Conservation (phyloP, 148 eudicot genomes). For the Beta vulgaris region DNA sequence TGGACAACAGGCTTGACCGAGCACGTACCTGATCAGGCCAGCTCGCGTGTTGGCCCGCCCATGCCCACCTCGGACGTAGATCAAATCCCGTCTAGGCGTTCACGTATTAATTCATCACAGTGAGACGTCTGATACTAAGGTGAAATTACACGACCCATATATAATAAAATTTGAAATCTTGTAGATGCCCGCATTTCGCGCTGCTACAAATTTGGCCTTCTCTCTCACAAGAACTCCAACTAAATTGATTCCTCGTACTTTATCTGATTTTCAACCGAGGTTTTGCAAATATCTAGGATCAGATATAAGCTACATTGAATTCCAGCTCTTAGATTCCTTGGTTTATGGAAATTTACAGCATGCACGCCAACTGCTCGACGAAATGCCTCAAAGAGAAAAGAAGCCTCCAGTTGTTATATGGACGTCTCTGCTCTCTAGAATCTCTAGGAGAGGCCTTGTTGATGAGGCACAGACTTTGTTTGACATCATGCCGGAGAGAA, state of each 20-base stretch:
- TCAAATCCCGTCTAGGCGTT: too few relatives aligned
- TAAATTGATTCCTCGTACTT: not conserved
- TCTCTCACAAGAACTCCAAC: not conserved
- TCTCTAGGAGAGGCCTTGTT: slow-evolving; percentile 29
- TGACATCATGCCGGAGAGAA: slow-evolving; percentile 37
- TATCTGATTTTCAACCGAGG: not conserved
- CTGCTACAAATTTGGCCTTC: not conserved
- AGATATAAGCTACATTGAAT: slow-evolving; percentile 21
- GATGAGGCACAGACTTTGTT: slow-evolving; percentile 34
- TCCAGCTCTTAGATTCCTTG: slow-evolving; percentile 26
- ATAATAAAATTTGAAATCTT: too few relatives aligned
- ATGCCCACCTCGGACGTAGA: too few relatives aligned
- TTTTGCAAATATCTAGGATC: not conserved
- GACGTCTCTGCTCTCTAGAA: slow-evolving; percentile 40
- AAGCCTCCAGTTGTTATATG: slow-evolving; percentile 27
- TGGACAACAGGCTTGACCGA: too few relatives aligned
- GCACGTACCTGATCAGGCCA: too few relatives aligned
- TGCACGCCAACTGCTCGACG: slow-evolving; percentile 40
- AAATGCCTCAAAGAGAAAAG: slow-evolving; percentile 33
- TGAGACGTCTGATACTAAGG: too few relatives aligned
- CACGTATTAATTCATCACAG: too few relatives aligned
- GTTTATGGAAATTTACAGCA: slow-evolving; percentile 14
- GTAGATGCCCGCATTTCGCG: too few relatives aligned
- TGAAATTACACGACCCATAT: too few relatives aligned
- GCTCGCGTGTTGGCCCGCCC: too few relatives aligned